phyloP scores from a whole-genome alignment of 768 basidiomycete species.

The Collybia sordida region DNA sequence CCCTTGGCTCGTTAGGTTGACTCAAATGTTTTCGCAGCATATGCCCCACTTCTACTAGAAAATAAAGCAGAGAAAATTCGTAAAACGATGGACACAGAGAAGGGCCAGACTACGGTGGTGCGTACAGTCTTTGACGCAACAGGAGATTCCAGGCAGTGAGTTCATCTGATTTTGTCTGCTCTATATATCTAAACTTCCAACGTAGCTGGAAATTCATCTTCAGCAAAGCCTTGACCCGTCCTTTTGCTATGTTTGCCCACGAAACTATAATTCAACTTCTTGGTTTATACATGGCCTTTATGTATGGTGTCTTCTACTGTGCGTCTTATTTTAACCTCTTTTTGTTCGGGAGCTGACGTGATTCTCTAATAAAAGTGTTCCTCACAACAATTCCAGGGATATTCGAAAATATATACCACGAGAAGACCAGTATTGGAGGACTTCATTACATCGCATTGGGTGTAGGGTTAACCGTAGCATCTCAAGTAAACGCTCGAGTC shows the following conservation, averaged over 20 bases:
- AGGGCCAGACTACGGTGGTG: constrained; percentile 31
- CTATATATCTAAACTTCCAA: background rate
- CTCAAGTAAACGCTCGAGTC: constrained; percentile 52
- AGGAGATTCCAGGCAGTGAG: constrained; percentile 41
- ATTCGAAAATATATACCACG: constrained; percentile 52
- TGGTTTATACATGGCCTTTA: constrained; percentile 66
- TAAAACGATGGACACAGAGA: constrained; percentile 47
- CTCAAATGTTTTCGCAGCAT: constrained; percentile 28
- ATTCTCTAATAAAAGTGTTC: constrained; percentile 44
- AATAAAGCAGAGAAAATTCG: constrained; percentile 50
- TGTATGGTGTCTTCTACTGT: constrained; percentile 66
- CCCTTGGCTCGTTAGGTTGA: background rate
- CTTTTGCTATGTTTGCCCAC: constrained; percentile 57
- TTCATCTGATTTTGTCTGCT: constrained; percentile 1
- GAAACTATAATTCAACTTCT: constrained; percentile 73
- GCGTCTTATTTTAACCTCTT: constrained; percentile 16
- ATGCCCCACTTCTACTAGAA: constrained; percentile 43
- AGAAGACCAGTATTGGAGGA: constrained; percentile 58
- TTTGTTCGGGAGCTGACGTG: background rate
- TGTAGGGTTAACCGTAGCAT: constrained; percentile 51
- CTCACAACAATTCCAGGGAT: constrained; percentile 64
- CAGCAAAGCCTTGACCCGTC: constrained; percentile 55
- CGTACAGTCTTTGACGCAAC: constrained; percentile 47
- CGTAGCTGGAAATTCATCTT: constrained; percentile 56
- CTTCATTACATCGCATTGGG: constrained; percentile 75